Base-by-base conservation (phyloP, 176 grass and related monocot species). In the Tuctoria greenei region DNA sequence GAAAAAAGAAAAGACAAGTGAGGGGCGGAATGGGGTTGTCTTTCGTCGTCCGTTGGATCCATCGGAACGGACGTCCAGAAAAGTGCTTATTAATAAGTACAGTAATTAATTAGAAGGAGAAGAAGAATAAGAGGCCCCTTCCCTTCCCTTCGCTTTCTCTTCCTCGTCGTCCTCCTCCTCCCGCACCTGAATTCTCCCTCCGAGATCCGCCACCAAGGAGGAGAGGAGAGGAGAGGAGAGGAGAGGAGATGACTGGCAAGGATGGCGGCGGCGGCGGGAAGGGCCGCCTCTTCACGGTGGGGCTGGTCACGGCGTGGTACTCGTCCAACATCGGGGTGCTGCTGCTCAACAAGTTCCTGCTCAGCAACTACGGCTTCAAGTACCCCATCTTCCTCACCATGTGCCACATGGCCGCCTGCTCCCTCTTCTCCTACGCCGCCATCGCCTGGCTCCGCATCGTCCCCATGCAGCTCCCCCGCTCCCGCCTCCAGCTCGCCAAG, bases 341-440 rank as follows among this genome's bases (percentile, higher is more conserved):
- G 16, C 74, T 90, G 28, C 88, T 90, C 15, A 90, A 90, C 88
- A 90, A 90, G 83, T 90, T 70, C 70, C 73, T 85, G 7, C 72
- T 89, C 17, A 72, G 59, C 68, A 86, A 90, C 64, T 89, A 89
- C 10, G 86, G 86, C n/a, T 89, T 89, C 71, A 86, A 86, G 83
- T 90, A 86, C 50, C 87, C 87, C 21, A 90, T 90, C 79, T 90
- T 90, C 73, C 87, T 90, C 67, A 90, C 87, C 87, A 90, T 90
- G 87, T 90, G 87, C 73, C 87, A 90, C 87, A 90, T 90, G 87
- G 66, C 78, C 27, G 82, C 87, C 17, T 90, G 87, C 82, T 85
- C 87, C 6, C 83, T 90, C n/a, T 74, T 90, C 87, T 82, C 78
- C 82, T 90, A 90, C 82, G 71, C 71, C 60, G 83, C 87, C 78